Evolutionary conservation across 2,329 filamentous ascomycete species (phyloP).

Genomic region (Fusarium sp.): DNA sequence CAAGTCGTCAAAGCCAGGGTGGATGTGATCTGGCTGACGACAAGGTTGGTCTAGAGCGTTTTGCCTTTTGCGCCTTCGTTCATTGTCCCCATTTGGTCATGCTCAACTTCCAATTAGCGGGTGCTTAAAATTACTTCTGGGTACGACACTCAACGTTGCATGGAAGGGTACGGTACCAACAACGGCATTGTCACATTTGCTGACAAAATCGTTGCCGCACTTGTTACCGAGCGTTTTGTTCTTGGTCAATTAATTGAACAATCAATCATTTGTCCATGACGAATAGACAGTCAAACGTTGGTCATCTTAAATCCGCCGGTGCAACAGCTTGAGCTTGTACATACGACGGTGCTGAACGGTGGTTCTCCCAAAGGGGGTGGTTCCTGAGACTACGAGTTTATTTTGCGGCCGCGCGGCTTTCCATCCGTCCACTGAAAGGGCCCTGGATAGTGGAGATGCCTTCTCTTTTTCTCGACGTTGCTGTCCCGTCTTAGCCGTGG

Average conservation of each 20-base stretch:
- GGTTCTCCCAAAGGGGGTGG: constrained; percentile 11
- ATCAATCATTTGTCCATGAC: neutral
- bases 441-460: constrained; percentile 32
- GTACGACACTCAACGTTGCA: constrained; percentile 6
- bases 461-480: constrained; percentile 35
- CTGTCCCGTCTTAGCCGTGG: constrained; percentile 40
- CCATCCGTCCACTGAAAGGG: constrained; percentile 35
- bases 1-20: constrained; percentile 20
- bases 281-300: neutral
- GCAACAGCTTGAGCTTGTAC: constrained; percentile 18
- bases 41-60: constrained; percentile 41
- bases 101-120: constrained; percentile 11
- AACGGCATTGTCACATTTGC: constrained; percentile 7
- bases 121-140: constrained; percentile 29
- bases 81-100: constrained; percentile 10
- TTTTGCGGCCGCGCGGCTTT: constrained; percentile 42
- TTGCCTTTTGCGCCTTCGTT: constrained; percentile 18
- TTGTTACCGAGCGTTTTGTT: neutral
- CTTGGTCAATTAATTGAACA: neutral
- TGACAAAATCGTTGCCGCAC: neutral
- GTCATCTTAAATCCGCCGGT: constrained; percentile 20
- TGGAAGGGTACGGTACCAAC: neutral
- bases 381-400: constrained; percentile 41
- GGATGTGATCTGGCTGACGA: constrained; percentile 38
- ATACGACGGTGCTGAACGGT: constrained; percentile 15